Base-by-base conservation (phyloP, 2,329 filamentous ascomycete species). In the Apiospora malaysiana region DNA sequence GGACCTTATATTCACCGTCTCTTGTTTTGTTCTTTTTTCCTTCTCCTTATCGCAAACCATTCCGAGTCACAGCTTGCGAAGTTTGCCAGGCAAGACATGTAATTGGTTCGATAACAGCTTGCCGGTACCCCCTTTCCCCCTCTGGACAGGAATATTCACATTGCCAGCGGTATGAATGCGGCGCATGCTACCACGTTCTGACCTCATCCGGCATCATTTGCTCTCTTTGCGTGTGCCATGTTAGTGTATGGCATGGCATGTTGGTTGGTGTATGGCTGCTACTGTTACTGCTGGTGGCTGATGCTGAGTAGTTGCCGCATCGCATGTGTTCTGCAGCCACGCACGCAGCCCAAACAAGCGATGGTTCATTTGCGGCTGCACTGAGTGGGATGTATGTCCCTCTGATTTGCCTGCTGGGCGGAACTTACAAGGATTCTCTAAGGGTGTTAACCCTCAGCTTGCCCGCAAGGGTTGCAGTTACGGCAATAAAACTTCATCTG, bases 51-150 rank as follows among this genome's bases (percentile, higher is more conserved):
- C 51, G 32, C 56, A 63, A 21, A 6, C 27, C 25, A 12, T 21
- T 37, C 18, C 51, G 10, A 63, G 32, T 23, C 27, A 40, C 56
- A 14, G 32, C 56, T 40, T 63, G 18, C 18, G 32, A 40, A 40
- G 56, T 40, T 10, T 37, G 51, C 9, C 56, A n/a, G 18, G 18
- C 9, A 32, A 63, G 32, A 40, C 18, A 12, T 63, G 21, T 40
- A 7, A 63, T 63, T 63, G 56, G 56, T 23, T 63, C n/a, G 56
- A 63, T 63, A 63, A 63, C 32, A 32, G 27, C 27, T 32, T 32
- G 32, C 6, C 6, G 32, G 3, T 14, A 2, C 42, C 12, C 42
- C 42, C 12, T 45, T n/a, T 6, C 18, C 45, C 45, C 45, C 45
- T 21, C 43, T 46, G 21, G 9, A 14, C 16, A 46, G 43, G 9